A percentile compares a stretch with the other conserved stretches of the same genome.
phyloP scores from a whole-genome alignment of 768 basidiomycete species.

The Mycena indigotica region DNA sequence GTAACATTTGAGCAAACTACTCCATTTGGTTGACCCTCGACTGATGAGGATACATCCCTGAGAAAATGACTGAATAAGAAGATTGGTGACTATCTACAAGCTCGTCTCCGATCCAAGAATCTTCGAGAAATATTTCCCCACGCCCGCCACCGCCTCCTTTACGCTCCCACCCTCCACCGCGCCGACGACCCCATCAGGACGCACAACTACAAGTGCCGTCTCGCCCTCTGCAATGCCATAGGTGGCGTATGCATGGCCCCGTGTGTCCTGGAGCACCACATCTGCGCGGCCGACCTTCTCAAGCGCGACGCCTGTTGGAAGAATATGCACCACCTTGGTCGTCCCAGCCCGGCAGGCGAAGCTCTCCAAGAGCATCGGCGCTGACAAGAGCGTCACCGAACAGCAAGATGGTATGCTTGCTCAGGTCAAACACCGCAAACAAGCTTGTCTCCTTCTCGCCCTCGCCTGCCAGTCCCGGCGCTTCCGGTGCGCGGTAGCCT shows the following conservation, averaged over 20 bases:
- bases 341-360: background rate
- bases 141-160: too few species aligned
- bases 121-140: too few species aligned
- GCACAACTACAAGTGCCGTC: slow-evolving; percentile 19
- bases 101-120: too few species aligned
- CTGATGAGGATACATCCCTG: too few species aligned
- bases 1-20: too few species aligned
- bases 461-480: slow-evolving; percentile 25
- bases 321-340: background rate
- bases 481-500: slow-evolving; percentile 40
- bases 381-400: slow-evolving; percentile 22
- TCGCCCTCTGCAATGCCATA: slow-evolving; percentile 5
- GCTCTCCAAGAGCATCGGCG: background rate
- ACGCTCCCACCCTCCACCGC: too few species aligned
- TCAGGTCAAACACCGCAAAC: slow-evolving; percentile 30
- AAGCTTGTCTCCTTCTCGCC: slow-evolving; percentile 18
- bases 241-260: slow-evolving; percentile 18
- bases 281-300: background rate
- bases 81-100: too few species aligned
- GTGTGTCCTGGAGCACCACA: slow-evolving; percentile 14
- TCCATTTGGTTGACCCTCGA: too few species aligned
- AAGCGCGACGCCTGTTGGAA: background rate
- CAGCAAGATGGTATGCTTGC: slow-evolving; percentile 34
- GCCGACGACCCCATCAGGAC: slow-evolving; percentile 26
- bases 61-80: too few species aligned